These are phyloP conservation scores for Taxillus chinensis DNA, from an alignment of 164 flowering plant genomes.

Conservation along the genomic window DNA sequence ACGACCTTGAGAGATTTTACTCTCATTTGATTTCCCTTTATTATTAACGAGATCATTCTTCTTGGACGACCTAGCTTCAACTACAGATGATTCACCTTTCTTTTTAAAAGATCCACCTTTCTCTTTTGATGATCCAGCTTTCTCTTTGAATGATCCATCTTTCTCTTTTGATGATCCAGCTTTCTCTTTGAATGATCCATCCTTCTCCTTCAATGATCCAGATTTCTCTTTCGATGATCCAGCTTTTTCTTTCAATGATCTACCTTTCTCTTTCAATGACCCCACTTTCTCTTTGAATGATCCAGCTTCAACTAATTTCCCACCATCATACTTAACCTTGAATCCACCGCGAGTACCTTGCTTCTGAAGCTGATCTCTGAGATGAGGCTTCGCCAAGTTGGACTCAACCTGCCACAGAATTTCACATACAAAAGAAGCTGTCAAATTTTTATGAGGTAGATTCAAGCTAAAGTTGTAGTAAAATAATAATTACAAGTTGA, in stretches of 20 bases:
- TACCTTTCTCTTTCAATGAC: constrained; percentile 9
- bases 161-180: not conserved
- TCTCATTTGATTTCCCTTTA: constrained; percentile 13
- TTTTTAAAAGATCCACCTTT: constrained; percentile 9
- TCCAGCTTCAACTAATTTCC: constrained; percentile 9
- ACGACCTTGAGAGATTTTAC: constrained; percentile 12
- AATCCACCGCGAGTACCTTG: constrained; percentile 28
- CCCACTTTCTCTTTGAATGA: constrained; percentile 13
- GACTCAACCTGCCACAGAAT: constrained; percentile 27
- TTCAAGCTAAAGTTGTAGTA: too few relatives aligned
- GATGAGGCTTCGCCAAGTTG: constrained; percentile 30
- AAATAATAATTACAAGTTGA: too few relatives aligned
- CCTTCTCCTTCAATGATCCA: constrained; percentile 16
- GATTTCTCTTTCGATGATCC: not conserved
- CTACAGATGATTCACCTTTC: constrained; percentile 15
- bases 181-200: constrained; percentile 5
- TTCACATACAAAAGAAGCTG: not conserved
- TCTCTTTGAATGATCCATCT: constrained; percentile 4
- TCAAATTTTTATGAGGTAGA: too few relatives aligned
- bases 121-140: not conserved
- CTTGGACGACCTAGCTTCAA: not conserved
- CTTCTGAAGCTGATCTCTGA: constrained; percentile 26
- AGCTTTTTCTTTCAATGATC: constrained; percentile 4
- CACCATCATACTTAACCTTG: constrained; percentile 17
- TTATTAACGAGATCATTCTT: not conserved